Base-by-base conservation (phyloP, 2,329 filamentous ascomycete genomes). In the Monosporascus cannonballus region DNA sequence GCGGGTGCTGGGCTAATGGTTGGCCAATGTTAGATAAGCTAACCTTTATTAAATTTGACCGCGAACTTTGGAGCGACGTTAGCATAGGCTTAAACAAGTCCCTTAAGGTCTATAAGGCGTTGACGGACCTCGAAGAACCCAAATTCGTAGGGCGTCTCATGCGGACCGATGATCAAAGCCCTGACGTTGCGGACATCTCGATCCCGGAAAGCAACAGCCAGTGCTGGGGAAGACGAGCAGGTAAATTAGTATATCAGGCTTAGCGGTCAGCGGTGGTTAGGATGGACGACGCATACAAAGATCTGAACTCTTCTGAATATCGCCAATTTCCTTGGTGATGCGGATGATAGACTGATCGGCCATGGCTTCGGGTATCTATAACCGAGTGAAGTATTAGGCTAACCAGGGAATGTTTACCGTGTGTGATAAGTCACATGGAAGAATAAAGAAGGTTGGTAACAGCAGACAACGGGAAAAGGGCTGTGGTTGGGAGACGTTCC, bases 81-180 rank as follows among this genome's bases (percentile, higher is more conserved):
- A 75, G 66, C 52, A 62, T 48, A 6, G 36, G 27, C 4, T 39
- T 20, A 30, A 2, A 34, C 14, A n/a, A 7, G 46, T 18, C 5
- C 4, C 30, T 9, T 34, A 6, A 34, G 18, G 20, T 5, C 7
- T 7, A 11, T 14, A 37, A 24, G 24, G 15, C n/a, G 42, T 44
- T 61, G 51, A 67, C 77, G 54, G 69, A 94, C 91, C 79, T 97
- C 91, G 67, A 96, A 97, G 73, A 96, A 96, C 3, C 94, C 94
- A 66, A 95, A 96, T 70, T 96, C 92, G 70, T 99, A 99, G 0
- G 93, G 92, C 1, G 92, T 96, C 62, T 94, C 92, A 59, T 93
- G 90, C 24, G 94, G 93, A 0, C 94, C 94, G 60, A 97, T 84
- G 63, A 97, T 93, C 58, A 97, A 71, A 48, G 92, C 90, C 67